phyloP scores from a whole-genome alignment of 495 filamentous ascomycete genomes.

The Neurospora sp. region DNA sequence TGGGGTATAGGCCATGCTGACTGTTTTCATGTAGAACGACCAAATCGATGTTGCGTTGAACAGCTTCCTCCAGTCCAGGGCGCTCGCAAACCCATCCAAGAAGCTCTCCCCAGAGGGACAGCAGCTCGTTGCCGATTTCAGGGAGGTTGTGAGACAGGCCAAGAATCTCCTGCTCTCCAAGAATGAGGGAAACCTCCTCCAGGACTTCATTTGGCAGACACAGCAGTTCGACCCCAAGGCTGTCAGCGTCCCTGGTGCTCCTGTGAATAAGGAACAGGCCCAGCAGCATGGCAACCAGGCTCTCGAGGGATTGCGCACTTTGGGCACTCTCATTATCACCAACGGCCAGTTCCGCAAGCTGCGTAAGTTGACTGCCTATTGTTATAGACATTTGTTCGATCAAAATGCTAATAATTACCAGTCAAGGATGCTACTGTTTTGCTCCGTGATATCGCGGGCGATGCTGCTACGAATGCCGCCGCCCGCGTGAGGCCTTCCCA shows the following conservation, averaged over 20 bases:
- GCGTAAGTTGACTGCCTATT: slow-evolving; percentile 42
- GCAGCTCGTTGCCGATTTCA: slow-evolving; percentile 63
- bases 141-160: slow-evolving; percentile 76
- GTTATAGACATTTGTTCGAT: slow-evolving; percentile 14
- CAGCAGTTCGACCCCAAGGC: slow-evolving; percentile 58
- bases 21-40: slow-evolving; percentile 52
- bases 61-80: slow-evolving; percentile 58
- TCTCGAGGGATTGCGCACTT: slow-evolving; percentile 74
- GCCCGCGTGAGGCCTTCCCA: slow-evolving; percentile 65
- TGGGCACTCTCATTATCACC: slow-evolving; percentile 83
- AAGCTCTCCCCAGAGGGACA: slow-evolving; percentile 78
- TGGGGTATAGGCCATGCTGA: slow-evolving; percentile 4
- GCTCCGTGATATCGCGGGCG: slow-evolving; percentile 80
- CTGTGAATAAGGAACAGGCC: slow-evolving; percentile 63
- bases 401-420: slow-evolving; percentile 46
- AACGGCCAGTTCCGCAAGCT: slow-evolving; percentile 97
- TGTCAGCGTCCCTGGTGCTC: slow-evolving; percentile 48
- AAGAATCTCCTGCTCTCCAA: slow-evolving; percentile 85
- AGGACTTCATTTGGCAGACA: slow-evolving; percentile 95
- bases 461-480: slow-evolving; percentile 79
- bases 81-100: slow-evolving; percentile 59
- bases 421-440: slow-evolving; percentile 81
- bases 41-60: slow-evolving; percentile 94
- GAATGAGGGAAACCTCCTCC: slow-evolving; percentile 87
- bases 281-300: slow-evolving; percentile 73